Percentiles rank a stretch among this genome's conserved stretches.
Evolutionary conservation across 345 rosid genomes (phyloP).

Genomic region (Lenwebbia sp.): DNA sequence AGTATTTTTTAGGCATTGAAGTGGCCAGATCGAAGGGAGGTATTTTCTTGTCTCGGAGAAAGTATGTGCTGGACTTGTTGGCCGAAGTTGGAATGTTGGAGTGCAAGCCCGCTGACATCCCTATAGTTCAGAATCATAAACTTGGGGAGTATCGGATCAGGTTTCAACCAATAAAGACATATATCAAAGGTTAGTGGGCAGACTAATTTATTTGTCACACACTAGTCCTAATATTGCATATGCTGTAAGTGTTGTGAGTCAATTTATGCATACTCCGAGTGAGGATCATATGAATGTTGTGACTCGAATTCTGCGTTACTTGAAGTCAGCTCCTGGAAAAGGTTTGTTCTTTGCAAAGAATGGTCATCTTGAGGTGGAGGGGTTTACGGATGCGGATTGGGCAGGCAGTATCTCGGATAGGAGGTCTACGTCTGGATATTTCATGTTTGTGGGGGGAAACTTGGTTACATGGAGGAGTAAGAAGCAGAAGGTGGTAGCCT

Average conservation of each 20-base stretch:
- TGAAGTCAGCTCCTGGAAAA: not conserved
- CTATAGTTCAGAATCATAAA: not conserved
- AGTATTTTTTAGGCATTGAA: not conserved
- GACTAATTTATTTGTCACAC: not conserved
- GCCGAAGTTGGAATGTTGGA: not conserved
- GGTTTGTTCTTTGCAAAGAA: too few relatives aligned
- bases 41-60: not conserved
- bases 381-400: too few relatives aligned
- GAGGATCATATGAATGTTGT: not conserved
- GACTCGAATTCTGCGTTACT: not conserved
- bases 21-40: not conserved
- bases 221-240: not conserved
- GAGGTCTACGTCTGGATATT: too few relatives aligned
- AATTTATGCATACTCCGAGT: not conserved
- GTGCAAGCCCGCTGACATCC: not conserved
- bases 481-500: too few relatives aligned
- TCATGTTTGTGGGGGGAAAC: too few relatives aligned
- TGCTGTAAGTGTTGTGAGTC: not conserved
- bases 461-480: too few relatives aligned
- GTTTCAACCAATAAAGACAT: not conserved
- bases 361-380: too few relatives aligned
- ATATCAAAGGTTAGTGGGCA: not conserved
- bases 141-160: not conserved
- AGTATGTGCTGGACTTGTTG: not conserved
- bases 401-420: too few relatives aligned